Base-by-base conservation (phyloP, 805 yeast genomes). In the Wickerhamomyces chambardii region DNA sequence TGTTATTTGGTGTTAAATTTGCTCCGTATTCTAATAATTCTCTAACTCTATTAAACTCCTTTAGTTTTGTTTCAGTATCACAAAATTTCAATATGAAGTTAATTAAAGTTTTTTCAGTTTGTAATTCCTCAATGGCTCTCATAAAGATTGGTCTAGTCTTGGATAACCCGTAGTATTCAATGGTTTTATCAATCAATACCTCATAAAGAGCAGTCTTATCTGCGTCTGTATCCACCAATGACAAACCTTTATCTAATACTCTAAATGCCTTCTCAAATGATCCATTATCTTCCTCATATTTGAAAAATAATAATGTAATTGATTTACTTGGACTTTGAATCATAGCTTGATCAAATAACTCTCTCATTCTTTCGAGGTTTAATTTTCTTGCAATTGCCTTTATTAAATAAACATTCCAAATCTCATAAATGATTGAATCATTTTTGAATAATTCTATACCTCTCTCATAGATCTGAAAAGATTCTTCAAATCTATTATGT, bases 341-440 rank as follows among this genome's bases (percentile, higher is more conserved):
- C 4, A 84, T 45, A 5, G 86, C 70, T 30, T 75, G 74, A 32
- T 85, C 95, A 58, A 84, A 87, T 14, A 82, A 48, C 38, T 84
- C 95, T 27, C 95, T 61, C 6, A 83, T 56, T 41, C 80, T 57
- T 43, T 80, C 86, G 3, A 60, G 37, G 2, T 63, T 55, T 17
- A 70, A 42, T 2, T 40, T 29, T 31, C 51, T 42, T 24, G 53
- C 45, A 24, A 78, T 42, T 0, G 75, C 68, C 36, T 71, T 75
- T 0, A 68, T 55, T 24, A 87, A 51, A 52, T 86, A 89, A 9
- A 70, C 59, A 35, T 69, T 73, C 89, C 90, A 85, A 15, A 87
- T 63, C 44, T 84, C 84, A 46, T 68, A 77, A 30, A 70, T 74
- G 4, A 72, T 64, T 1, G 85, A 78, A 11, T 24, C 27, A 41